phyloP scores from a whole-genome alignment of 179 eudicot genomes.

The Kewa caespitosa region DNA sequence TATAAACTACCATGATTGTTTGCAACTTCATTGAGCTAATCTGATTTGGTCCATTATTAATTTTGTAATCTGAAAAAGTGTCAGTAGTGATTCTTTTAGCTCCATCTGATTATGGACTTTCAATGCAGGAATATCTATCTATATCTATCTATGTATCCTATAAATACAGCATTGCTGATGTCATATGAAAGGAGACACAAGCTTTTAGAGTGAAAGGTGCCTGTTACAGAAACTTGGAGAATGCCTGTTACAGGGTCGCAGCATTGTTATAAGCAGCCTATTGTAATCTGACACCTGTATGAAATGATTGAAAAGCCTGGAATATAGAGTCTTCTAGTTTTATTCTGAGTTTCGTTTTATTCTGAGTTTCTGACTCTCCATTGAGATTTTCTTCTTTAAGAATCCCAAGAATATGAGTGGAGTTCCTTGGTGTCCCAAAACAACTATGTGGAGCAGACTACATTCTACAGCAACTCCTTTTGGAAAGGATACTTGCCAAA shows the following conservation, averaged over 20 bases:
- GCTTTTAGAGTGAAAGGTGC: background rate
- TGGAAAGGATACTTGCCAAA: background rate
- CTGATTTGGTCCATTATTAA: no score
- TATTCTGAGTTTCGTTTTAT: conserved; percentile 12
- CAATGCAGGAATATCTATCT: no score
- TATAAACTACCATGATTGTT: no score
- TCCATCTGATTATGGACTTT: no score
- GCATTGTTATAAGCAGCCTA: background rate
- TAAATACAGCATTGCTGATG: no score
- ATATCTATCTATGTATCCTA: no score
- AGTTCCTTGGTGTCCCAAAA: conserved; percentile 18
- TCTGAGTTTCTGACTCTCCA: conserved; percentile 10
- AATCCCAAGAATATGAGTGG: conserved; percentile 23
- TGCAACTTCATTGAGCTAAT: no score
- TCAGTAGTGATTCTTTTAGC: no score
- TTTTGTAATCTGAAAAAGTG: no score
- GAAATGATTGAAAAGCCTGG: conserved; percentile 8
- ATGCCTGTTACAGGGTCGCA: conserved; percentile 6
- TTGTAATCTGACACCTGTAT: background rate
- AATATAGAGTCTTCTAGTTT: background rate
- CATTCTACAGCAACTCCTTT: conserved; percentile 3
- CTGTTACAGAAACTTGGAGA: background rate
- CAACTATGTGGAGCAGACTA: conserved; percentile 9
- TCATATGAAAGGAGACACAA: no score
- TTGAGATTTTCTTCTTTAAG: conserved; percentile 8